Base-by-base conservation (phyloP, 116 monocot species). In the Thalassia testudinum region DNA sequence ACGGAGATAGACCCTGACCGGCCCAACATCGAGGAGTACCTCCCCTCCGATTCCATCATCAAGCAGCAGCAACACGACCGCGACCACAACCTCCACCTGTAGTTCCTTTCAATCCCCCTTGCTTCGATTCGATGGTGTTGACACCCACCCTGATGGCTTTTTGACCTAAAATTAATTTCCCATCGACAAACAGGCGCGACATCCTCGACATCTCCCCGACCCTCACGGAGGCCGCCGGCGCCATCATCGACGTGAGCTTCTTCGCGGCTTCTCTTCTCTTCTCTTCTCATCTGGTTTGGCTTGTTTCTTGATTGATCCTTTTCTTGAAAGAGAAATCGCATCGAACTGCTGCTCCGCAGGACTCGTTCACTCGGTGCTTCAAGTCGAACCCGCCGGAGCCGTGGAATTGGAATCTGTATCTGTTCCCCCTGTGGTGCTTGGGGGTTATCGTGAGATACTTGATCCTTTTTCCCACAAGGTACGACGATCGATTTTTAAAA, bases 341-440 rank as follows among this genome's bases (percentile, higher is more conserved):
- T 34, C 10, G 48, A 83, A 78, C 64, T 27, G 0, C 26, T 23
- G 5, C 16, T 60, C 23, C 26, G 3, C 72, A 92, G 92, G 92
- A 93, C 53, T 93, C 92, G 0, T 93, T 93, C 60, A 93, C 92
- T 21, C 79, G 92, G 21, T 93, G 92, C 61, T 93, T 93, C 54
- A 93, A 93, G 67, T 93, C 87, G 52, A 93, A 93, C 74, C 70
- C 80, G 53, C 83, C 87, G 24, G 92, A 93, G 64, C 87, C 87
- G 21, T 93, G 92, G 92, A 93, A 93, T 49, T 93, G 87, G 92
- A 93, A 93, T 54, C 30, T 93, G 3, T 93, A 93, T 73, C 66
- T 93, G 58, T 87, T 93, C 72, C 92, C 92, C 2, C 54, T 87
- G 28, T 93, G 92, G 92, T 93, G 92, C 64, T 68, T 87, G 34